Evolutionary conservation across 2,329 filamentous ascomycete species (phyloP), one percentile per base, ranked within the genome.

Genomic region (Cadophora malorum): DNA sequence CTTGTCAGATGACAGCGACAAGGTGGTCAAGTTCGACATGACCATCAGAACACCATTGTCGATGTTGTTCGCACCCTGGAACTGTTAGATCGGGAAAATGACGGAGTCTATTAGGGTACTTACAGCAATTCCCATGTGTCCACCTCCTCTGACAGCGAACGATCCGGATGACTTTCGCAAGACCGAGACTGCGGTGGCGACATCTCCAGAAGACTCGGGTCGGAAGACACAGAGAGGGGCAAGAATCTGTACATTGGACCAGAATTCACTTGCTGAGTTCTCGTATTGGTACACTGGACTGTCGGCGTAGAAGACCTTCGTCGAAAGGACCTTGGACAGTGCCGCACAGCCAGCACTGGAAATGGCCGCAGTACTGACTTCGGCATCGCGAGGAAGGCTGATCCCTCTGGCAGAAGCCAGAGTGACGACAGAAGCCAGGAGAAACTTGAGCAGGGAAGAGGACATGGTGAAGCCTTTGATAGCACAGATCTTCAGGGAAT

Each of bases 41-140:
- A 59, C 63, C 52, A 65, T 65, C 63, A 65, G 28, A n/a, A 65
- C 63, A 58, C 63, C 52, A 49, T 59, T 49, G 25, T 65, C 35
- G 19, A 59, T 65, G 25, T 58, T 65, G 19, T 59, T 65, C 4
- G 60, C 41, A 6, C 60, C 60, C 60, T 63, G 10, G 23, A 35
- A 35, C 12, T 33, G 14, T 63, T n/a, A 63, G 45, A 19, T 9
- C 25, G 14, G 28, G 6, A 21, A 49, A 7, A 49, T 49, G n/a
- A 21, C n/a, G 7, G 16, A 45, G 16, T 2, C 41, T 19, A 19
- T 49, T 6, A 49, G 21, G 21, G n/a, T 4, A 55, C 33, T 28
- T n/a, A 64, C 62, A n/a, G 49, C 50, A n/a, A 55, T 64, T 19
- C 62, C 50, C 62, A 64, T 64, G 31, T 64, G 62, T 41, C 62